Conservation (phyloP, 768 basidiomycete genomes). For the Pleurotus platypus region DNA sequence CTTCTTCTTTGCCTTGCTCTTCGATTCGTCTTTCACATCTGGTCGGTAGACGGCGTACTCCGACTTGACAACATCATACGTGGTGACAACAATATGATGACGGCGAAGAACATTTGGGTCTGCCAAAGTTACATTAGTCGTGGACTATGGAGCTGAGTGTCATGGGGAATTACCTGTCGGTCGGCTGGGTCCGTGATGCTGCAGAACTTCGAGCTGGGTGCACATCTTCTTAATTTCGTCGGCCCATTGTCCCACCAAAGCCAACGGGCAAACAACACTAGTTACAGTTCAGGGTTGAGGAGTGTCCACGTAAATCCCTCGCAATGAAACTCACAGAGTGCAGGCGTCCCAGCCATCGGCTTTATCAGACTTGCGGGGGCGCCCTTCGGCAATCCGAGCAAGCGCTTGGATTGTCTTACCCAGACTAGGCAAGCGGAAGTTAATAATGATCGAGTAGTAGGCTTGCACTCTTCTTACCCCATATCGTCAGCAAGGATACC, state of each 20-base stretch:
- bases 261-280: slow-evolving; percentile 86
- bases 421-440: slow-evolving; percentile 37
- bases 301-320: neutral
- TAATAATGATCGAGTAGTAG: neutral
- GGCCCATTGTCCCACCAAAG: slow-evolving; percentile 90
- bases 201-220: slow-evolving; percentile 60
- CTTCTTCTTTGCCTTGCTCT: slow-evolving; percentile 39
- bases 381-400: slow-evolving; percentile 81
- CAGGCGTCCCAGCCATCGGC: slow-evolving; percentile 67
- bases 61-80: slow-evolving; percentile 80
- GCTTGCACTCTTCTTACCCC: slow-evolving; percentile 43
- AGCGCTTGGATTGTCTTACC: slow-evolving; percentile 93
- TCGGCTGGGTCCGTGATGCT: slow-evolving; percentile 80
- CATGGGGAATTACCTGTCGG: slow-evolving; percentile 49
- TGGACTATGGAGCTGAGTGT: too few species aligned
- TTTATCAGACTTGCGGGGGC: slow-evolving; percentile 64
- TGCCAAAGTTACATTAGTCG: slow-evolving; percentile 17
- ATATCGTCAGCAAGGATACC: slow-evolving; percentile 93
- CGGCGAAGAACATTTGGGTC: slow-evolving; percentile 52
- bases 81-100: slow-evolving; percentile 79
- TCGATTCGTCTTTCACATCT: slow-evolving; percentile 46
- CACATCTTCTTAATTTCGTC: slow-evolving; percentile 77
- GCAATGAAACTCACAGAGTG: slow-evolving; percentile 54
- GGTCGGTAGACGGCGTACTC: slow-evolving; percentile 61
- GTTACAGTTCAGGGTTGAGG: slow-evolving; percentile 2